phyloP scores from a whole-genome alignment of 73 alveolate genomes.

The Paramecium primaurelia region DNA sequence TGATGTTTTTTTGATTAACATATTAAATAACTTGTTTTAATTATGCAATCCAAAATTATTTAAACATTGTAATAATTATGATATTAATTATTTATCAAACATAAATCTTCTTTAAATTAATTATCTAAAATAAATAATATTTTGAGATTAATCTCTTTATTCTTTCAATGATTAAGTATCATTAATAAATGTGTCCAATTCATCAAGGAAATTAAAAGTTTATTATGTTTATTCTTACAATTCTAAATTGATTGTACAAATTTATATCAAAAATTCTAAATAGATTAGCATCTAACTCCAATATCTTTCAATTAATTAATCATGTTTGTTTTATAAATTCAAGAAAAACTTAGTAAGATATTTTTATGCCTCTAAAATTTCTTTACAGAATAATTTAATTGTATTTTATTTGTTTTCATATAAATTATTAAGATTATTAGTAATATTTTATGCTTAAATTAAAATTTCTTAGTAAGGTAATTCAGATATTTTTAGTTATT shows the following conservation, averaged over 20 bases:
- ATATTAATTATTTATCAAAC: background rate
- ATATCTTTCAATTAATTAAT: background rate
- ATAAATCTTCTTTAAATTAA: background rate
- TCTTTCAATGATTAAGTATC: background rate
- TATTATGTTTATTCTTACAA: background rate
- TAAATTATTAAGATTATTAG: background rate
- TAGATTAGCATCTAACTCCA: background rate
- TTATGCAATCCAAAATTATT: constrained; percentile 26
- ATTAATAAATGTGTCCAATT: background rate
- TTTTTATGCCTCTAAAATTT: background rate
- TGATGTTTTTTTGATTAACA: background rate
- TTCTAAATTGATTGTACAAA: background rate
- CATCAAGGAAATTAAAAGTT: background rate
- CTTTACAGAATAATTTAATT: background rate
- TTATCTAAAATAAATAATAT: background rate
- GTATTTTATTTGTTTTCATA: background rate
- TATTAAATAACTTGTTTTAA: background rate
- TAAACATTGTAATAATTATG: background rate
- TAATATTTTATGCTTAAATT: background rate
- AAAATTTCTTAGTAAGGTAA: background rate
- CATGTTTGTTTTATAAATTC: background rate
- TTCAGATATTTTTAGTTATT: background rate
- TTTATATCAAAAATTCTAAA: background rate
- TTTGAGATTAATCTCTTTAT: background rate
- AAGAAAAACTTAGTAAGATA: constrained; percentile 12